Evolutionary conservation across 441 rosid genomes (phyloP).

Genomic region (Biscutella laevigata): DNA sequence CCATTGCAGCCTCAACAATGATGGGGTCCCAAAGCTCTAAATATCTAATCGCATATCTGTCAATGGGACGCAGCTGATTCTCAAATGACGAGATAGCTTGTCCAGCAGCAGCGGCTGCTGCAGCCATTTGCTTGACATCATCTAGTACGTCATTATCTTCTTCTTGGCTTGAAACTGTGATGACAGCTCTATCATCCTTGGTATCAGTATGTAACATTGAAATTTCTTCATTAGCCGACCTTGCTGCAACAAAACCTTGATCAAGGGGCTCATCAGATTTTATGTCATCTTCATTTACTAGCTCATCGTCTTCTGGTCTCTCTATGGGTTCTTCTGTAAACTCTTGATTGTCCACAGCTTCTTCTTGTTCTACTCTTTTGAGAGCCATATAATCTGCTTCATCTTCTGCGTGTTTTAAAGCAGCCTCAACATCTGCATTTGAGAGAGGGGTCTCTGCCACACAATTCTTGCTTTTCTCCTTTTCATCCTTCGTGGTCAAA

Average conservation of each 20-base stretch:
- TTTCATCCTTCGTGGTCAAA: slow-evolving; percentile 49
- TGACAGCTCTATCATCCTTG: slow-evolving; percentile 51
- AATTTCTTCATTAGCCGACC: slow-evolving; percentile 36
- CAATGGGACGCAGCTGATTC: slow-evolving; percentile 89
- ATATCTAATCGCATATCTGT: slow-evolving; percentile 81
- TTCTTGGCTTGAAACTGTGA: slow-evolving; percentile 56
- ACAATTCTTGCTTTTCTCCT: slow-evolving; percentile 31
- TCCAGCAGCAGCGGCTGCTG: slow-evolving; percentile 91
- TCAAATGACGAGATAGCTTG: slow-evolving; percentile 83
- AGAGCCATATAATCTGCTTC: slow-evolving; percentile 99
- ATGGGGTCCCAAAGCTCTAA: slow-evolving; percentile 97
- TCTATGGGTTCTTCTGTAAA: slow-evolving; percentile 91
- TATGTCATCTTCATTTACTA: slow-evolving; percentile 71
- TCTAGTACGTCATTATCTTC: slow-evolving; percentile 85
- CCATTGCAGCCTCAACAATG: slow-evolving; percentile 65
- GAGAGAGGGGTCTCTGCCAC: slow-evolving; percentile 61
- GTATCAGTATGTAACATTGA: slow-evolving; percentile 29
- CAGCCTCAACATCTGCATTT: slow-evolving; percentile 97
- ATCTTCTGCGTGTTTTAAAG: slow-evolving; percentile 93
- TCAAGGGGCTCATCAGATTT: slow-evolving; percentile 73
- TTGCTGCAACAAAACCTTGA: slow-evolving; percentile 34
- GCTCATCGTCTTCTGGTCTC: slow-evolving; percentile 89
- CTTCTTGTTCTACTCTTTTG: slow-evolving; percentile 97
- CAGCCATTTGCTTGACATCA: slow-evolving; percentile 95
- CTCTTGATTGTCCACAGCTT: slow-evolving; percentile 99